phyloP scores from a whole-genome alignment of 108 stramenopile genomes.

The Parietichytrium sp. region DNA sequence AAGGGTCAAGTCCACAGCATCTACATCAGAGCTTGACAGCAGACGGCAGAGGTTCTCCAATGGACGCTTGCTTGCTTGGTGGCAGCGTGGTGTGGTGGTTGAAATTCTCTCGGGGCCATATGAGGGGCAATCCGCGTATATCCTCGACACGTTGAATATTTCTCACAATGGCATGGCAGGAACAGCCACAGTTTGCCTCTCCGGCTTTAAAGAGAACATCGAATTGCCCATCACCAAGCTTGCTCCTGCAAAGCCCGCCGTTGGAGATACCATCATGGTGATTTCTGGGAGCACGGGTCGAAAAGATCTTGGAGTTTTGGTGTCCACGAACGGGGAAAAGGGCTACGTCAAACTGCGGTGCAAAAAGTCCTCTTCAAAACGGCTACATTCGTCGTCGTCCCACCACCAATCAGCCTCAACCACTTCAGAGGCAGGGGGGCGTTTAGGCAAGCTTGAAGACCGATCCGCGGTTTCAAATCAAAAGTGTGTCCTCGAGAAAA shows the following conservation, averaged over 20 bases:
- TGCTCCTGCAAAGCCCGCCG: background rate
- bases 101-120: background rate
- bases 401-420: background rate
- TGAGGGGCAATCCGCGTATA: background rate
- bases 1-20: too few relatives aligned
- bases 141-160: background rate
- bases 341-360: conserved; percentile 32
- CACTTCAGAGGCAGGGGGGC: background rate
- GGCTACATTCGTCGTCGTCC: background rate
- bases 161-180: background rate
- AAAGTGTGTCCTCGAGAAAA: conserved; percentile 25
- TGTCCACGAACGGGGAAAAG: background rate
- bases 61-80: conserved; percentile 5
- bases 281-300: background rate
- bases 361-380: background rate
- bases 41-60: too few relatives aligned
- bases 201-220: conserved; percentile 2
- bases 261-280: conserved; percentile 25
- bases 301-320: background rate
- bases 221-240: background rate
- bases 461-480: background rate
- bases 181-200: background rate
- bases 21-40: too few relatives aligned
- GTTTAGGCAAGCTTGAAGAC: conserved; percentile 20
- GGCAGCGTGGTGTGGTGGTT: conserved; percentile 19